Evolutionary conservation across 768 basidiomycete genomes (phyloP).

Genomic region (Boletus vinaceobasis): DNA sequence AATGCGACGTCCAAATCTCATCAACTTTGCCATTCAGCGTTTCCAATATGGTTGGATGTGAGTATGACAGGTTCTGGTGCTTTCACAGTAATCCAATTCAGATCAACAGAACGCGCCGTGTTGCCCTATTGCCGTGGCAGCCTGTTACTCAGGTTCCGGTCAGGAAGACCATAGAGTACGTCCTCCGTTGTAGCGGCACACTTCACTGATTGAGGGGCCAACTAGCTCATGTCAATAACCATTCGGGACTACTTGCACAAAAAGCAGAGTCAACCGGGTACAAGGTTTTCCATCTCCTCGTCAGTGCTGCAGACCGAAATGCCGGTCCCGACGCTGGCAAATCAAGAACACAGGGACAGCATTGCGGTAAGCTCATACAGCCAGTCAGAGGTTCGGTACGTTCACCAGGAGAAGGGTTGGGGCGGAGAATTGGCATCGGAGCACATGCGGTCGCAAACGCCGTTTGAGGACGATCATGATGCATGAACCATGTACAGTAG

Average conservation of each 20-base stretch:
- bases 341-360: constrained; percentile 31
- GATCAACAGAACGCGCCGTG: constrained; percentile 67
- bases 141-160: constrained; percentile 79
- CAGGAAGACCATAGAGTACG: constrained; percentile 76
- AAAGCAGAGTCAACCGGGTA: constrained; percentile 30
- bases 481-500: constrained; percentile 26
- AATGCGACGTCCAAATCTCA: not conserved
- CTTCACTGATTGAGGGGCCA: constrained; percentile 2
- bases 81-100: constrained; percentile 1
- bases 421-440: constrained; percentile 35
- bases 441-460: constrained; percentile 36
- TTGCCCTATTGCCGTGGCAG: constrained; percentile 75
- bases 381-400: constrained; percentile 25
- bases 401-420: constrained; percentile 33
- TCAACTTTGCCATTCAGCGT: constrained; percentile 45
- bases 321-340: constrained; percentile 29
- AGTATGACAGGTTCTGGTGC: constrained; percentile 5
- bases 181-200: not conserved
- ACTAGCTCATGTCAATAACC: constrained; percentile 59
- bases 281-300: constrained; percentile 24
- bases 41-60: constrained; percentile 84
- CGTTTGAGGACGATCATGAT: constrained; percentile 39
- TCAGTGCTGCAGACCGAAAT: constrained; percentile 27
- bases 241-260: constrained; percentile 72
- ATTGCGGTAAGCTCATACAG: constrained; percentile 26